A percentile compares a stretch with the other conserved stretches of the same genome.
phyloP scores from a whole-genome alignment of 148 eudicot species.

The Cornus suecica region DNA sequence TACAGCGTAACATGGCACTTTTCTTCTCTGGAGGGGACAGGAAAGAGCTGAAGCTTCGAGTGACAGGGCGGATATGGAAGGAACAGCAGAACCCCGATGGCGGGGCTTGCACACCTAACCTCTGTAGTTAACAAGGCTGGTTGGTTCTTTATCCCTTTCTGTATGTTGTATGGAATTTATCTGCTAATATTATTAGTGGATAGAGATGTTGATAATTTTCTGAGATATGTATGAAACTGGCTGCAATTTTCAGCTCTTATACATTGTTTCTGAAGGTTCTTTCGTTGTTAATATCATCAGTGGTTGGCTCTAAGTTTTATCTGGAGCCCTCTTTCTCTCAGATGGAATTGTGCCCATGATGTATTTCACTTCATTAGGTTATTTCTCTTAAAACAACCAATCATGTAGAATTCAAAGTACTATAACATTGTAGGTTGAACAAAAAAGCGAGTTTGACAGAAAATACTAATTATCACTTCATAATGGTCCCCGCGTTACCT shows the following conservation, averaged over 20 bases:
- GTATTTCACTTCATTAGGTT: not conserved
- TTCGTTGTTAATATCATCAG: not conserved
- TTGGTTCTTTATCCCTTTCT: not conserved
- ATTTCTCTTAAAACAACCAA: too few species aligned
- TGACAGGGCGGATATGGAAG: conserved; percentile 43
- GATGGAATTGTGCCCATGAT: not conserved
- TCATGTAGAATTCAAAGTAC: too few species aligned
- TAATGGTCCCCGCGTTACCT: too few species aligned
- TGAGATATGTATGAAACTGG: conserved; percentile 1
- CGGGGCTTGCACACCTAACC: conserved; percentile 33
- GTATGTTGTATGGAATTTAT: not conserved
- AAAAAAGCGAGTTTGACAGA: too few species aligned
- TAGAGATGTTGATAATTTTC: conserved; percentile 13
- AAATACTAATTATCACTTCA: too few species aligned
- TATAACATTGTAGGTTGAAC: too few species aligned
- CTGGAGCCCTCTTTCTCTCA: too few species aligned
- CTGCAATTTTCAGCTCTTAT: conserved; percentile 1
- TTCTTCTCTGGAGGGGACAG: conserved; percentile 43
- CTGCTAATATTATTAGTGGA: conserved; percentile 11
- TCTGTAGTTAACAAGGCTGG: conserved; percentile 18
- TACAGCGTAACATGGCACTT: conserved; percentile 45
- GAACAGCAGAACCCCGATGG: conserved; percentile 33
- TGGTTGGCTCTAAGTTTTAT: not conserved
- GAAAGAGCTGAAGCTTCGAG: conserved; percentile 41
- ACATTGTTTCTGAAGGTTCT: not conserved